Percentiles rank a stretch among this genome's conserved stretches.
Conservation (phyloP, 2,329 filamentous ascomycete genomes). For the Fusarium sambucinum region DNA sequence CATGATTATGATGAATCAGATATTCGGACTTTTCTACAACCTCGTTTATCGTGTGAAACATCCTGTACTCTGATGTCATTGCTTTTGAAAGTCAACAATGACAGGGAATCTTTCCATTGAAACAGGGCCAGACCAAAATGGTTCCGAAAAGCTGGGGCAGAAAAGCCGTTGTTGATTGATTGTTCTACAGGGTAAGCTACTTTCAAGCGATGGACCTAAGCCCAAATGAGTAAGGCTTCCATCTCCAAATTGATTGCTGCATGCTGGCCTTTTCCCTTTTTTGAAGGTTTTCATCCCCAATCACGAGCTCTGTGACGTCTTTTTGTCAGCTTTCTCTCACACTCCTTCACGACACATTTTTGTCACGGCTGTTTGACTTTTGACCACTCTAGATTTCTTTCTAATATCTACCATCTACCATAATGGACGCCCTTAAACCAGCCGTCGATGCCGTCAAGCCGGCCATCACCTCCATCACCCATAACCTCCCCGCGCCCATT, state of each 20-base stretch:
- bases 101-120: slow-evolving; percentile 18
- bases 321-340: slow-evolving; percentile 31
- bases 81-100: not conserved
- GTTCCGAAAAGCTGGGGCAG: slow-evolving; percentile 4
- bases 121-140: not conserved
- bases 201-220: slow-evolving; percentile 1
- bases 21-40: not conserved
- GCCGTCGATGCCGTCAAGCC: slow-evolving; percentile 73
- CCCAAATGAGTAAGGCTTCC: not conserved
- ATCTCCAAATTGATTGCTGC: slow-evolving; percentile 33
- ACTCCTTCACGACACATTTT: slow-evolving; percentile 31
- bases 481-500: slow-evolving; percentile 79
- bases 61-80: slow-evolving; percentile 36
- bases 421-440: slow-evolving; percentile 72
- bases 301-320: slow-evolving; percentile 26
- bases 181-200: slow-evolving; percentile 15
- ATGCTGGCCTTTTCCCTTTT: slow-evolving; percentile 42
- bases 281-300: slow-evolving; percentile 19
- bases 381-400: not conserved
- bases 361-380: slow-evolving; percentile 5
- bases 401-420: slow-evolving; percentile 23
- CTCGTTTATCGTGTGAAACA: slow-evolving; percentile 17
- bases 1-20: slow-evolving; percentile 12
- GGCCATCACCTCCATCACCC: slow-evolving; percentile 75
- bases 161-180: not conserved